Evolutionary conservation across 495 filamentous ascomycete species (phyloP), one percentile per base, ranked within the genome.

Genomic region (Choiromyces venosus): DNA sequence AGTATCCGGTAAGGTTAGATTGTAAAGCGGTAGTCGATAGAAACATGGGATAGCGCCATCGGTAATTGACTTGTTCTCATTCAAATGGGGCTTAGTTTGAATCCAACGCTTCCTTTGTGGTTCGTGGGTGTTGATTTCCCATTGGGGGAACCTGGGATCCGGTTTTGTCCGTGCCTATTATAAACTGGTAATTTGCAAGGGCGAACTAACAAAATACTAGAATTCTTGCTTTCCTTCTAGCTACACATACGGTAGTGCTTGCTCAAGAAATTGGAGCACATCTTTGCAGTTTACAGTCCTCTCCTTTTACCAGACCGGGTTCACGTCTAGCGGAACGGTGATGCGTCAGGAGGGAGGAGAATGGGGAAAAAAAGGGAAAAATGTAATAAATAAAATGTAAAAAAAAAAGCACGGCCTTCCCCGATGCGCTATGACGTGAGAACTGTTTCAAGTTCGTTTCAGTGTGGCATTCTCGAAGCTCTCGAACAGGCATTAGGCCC

Each of bases 401-500:
- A 73, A 70, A 70, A 66, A 33, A 67, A 68, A 76, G 35, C 36
- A 37, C 37, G 65, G 36, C 19, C 70, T 68, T 65, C 70, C 66
- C 66, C 52, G 65, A 69, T 72, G 75, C 74, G 56, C 74, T 39
- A 72, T 77, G 75, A 77, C 74, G 75, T 77, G n/a, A 56, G 72
- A 70, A 69, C 29, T 67, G 75, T 77, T 77, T 77, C 75, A 70
- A 35, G 39, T 72, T 66, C 40, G 75, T 77, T 77, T 77, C 75
- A 77, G 42, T 29, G 66, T 76, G 74, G 69, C 66, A 77, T 77
- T 77, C 75, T 77, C 75, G 74, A 77, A 77, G 75, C 75, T 77
- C 75, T 77, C 42, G 74, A 77, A 77, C 56, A 70, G 75, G 75
- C 29, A 77, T 69, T 56, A 77, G 66, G 72, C 66, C 75, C 75